Conservation (phyloP, 371 early-diverging fungal species). For the Vairimorpha apis region DNA sequence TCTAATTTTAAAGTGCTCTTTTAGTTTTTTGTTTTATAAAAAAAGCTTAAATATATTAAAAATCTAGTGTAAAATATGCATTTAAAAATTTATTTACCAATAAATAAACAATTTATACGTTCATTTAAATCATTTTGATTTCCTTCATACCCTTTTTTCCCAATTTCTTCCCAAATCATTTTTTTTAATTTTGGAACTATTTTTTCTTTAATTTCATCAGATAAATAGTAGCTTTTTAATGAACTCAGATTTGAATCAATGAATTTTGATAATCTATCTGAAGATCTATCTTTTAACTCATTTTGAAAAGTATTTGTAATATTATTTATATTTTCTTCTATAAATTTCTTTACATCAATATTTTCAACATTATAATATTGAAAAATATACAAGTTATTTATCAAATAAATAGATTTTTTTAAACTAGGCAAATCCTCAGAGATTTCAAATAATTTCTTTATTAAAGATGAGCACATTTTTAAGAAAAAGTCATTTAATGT, state of each 20-base stretch:
- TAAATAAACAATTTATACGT: constrained; percentile 14
- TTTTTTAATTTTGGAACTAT: constrained; percentile 6
- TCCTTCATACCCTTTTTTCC: constrained; percentile 14
- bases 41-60: too few relatives aligned
- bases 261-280: constrained; percentile 19
- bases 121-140: constrained; percentile 3
- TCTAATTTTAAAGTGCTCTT: too few relatives aligned
- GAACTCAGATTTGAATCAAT: constrained; percentile 26
- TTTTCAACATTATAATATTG: constrained; percentile 3
- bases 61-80: too few relatives aligned
- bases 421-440: constrained; percentile 14
- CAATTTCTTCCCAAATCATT: constrained; percentile 22
- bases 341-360: constrained; percentile 7
- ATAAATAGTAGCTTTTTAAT: constrained; percentile 33
- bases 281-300: constrained; percentile 26
- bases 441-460: constrained; percentile 24
- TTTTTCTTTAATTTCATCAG: constrained; percentile 27
- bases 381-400: constrained; percentile 43
- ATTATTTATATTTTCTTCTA: constrained; percentile 14
- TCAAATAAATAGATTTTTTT: constrained; percentile 39
- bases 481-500: constrained; percentile 8
- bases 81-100: constrained; percentile 21
- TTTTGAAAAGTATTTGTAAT: constrained; percentile 35
- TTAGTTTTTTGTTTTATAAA: too few relatives aligned
- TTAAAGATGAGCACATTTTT: not conserved